A percentile compares a stretch with the other conserved stretches of the same genome.
Evolutionary conservation across 1,139 yeast genomes (phyloP).

Genomic region (Maudiozyma humilis): DNA sequence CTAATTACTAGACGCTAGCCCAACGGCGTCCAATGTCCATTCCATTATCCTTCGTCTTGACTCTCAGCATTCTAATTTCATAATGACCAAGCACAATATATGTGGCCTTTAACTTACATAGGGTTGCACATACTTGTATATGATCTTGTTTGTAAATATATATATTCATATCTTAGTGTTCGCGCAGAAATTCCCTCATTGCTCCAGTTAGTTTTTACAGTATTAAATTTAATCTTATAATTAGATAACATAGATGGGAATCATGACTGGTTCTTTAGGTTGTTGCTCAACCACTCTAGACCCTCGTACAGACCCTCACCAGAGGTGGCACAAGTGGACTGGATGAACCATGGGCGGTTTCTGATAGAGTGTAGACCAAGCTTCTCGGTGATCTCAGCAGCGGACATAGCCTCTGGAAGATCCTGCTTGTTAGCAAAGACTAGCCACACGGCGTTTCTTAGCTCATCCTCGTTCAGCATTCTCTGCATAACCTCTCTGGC

Average conservation of each 20-base stretch:
- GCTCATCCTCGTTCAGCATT: slow-evolving; percentile 89
- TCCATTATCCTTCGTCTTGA: background rate
- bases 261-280: slow-evolving; percentile 54
- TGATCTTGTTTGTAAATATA: background rate
- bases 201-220: background rate
- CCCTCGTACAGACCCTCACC: slow-evolving; percentile 91
- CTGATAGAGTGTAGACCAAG: slow-evolving; percentile 75
- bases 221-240: background rate
- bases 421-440: slow-evolving; percentile 92
- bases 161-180: background rate
- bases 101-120: background rate
- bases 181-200: background rate
- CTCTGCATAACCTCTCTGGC: slow-evolving; percentile 91
- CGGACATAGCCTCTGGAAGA: slow-evolving; percentile 86
- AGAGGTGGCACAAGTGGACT: slow-evolving; percentile 81
- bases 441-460: slow-evolving; percentile 80
- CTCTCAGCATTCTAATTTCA: background rate
- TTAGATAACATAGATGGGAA: background rate
- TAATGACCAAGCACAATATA: background rate
- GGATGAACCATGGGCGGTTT: slow-evolving; percentile 87
- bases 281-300: slow-evolving; percentile 81
- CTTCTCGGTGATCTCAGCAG: slow-evolving; percentile 81
- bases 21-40: no score
- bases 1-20: no score
- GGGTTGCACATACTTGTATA: background rate